Base-by-base conservation (phyloP, 306 rosid genomes). In the Prinsepia uniflora region DNA sequence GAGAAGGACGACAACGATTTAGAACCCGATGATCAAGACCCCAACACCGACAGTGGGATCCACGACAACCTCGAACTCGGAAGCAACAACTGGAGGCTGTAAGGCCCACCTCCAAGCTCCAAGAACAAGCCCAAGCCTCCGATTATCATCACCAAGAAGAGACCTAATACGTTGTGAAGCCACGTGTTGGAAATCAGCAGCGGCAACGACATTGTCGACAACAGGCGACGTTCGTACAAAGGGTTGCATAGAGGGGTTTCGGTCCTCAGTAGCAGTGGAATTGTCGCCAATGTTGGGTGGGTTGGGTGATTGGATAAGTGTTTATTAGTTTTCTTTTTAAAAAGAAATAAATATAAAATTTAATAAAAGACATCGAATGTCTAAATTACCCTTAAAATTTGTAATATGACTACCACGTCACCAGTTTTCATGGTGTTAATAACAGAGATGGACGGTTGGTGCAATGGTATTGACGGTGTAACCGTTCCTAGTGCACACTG, bases 31-130 rank as follows among this genome's bases (percentile, higher is more conserved):
- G 22, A 70, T 8, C 74, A 57, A 20, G 81, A 76, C 57, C 57
- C 65, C 66, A 74, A 82, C 71, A 77, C 72, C 44, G 0, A 43
- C 17, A 59, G 64, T 19, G 85, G 64, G 7, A 66, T 65, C 76
- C 85, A 58, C 8, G 89, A 86, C 54, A 66, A 64, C 46, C 43
- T 8, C 5, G 88, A 86, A 65, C 92, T 89, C 0, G 81, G 77
- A 22, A 81, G 81, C 80, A 71, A 72, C 10, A 71, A 77, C 6
- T 84, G 98, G 41, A 70, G 97, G 0, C 90, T 94, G 0, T 82
- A 97, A 7, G 98, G 98, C 34, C 76, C 97, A 0, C 98, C 98
- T 0, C 89, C 90, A 0, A 97, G 98, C 0, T 93, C 98, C 0
- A 93, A 84, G 66, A 93, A 93, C 96, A 90, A 72, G 65, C 83